Evolutionary conservation across 345 rosid species (phyloP).

Genomic region (Eucalyptus tenuipes): DNA sequence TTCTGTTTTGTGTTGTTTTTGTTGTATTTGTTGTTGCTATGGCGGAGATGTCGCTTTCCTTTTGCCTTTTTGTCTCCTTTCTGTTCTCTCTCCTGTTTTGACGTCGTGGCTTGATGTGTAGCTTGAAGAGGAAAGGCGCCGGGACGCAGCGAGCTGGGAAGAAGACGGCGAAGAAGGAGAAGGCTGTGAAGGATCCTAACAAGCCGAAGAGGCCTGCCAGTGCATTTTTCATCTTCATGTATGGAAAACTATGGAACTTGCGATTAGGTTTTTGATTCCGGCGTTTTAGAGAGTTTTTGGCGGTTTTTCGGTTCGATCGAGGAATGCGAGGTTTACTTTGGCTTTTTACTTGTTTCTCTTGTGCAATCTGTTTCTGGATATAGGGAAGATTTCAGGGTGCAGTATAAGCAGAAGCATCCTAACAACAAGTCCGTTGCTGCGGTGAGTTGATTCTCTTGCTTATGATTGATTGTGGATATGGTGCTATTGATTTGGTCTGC

Average conservation of each 20-base stretch:
- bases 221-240: slow-evolving; percentile 88
- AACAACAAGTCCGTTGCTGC: slow-evolving; percentile 74
- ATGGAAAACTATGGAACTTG: background rate
- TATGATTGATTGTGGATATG: background rate
- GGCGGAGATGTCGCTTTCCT: background rate
- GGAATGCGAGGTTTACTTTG: background rate
- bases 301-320: background rate
- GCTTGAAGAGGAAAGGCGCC: slow-evolving; percentile 41
- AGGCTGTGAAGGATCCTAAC: slow-evolving; percentile 75
- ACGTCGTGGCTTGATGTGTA: background rate
- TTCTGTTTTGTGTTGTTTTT: too few species aligned
- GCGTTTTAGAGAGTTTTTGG: background rate
- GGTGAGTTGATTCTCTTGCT: slow-evolving; percentile 10
- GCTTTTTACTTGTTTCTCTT: background rate
- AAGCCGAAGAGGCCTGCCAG: slow-evolving; percentile 86
- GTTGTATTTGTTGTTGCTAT: background rate
- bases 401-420: slow-evolving; percentile 58
- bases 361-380: background rate
- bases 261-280: background rate
- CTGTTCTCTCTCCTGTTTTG: background rate
- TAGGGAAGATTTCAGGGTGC: slow-evolving; percentile 71
- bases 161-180: slow-evolving; percentile 33
- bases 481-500: background rate
- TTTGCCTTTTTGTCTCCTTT: background rate
- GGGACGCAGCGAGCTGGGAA: slow-evolving; percentile 13